These are phyloP conservation scores for Batkoa obscura DNA, from an alignment of 371 early-diverging fungal genomes.

Conservation along the genomic window DNA sequence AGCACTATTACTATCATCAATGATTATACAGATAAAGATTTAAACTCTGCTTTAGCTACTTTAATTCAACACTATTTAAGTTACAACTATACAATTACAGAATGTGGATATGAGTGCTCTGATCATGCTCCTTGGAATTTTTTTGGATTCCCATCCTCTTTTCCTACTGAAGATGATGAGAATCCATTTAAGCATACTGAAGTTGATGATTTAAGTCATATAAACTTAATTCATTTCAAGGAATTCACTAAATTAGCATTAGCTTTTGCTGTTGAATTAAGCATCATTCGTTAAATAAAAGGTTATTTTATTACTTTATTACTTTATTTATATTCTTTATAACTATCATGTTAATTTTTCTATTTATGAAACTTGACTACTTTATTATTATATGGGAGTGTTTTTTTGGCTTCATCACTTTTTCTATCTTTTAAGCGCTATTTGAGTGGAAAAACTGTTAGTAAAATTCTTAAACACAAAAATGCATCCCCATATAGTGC, in stretches of 20 bases:
- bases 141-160: conserved; percentile 59
- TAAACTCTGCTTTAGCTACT: conserved; percentile 41
- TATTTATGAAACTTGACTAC: no score
- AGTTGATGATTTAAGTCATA: conserved; percentile 39
- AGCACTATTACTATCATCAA: conserved; percentile 57
- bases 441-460: no score
- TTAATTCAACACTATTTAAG: conserved; percentile 17
- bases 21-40: conserved; percentile 49
- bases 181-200: conserved; percentile 44
- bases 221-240: conserved; percentile 63
- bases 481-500: no score
- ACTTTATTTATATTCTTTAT: no score
- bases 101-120: conserved; percentile 55
- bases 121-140: conserved; percentile 85
- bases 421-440: no score
- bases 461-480: no score
- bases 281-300: no score
- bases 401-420: no score
- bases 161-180: conserved; percentile 48
- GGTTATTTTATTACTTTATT: no score
- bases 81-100: background rate
- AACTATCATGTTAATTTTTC: no score
- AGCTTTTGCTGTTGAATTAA: conserved; percentile 78
- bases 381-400: no score
- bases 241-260: conserved; percentile 66